Percentiles rank a stretch among this genome's conserved stretches.
Conservation (phyloP, 176 grass and related monocot species). For the Phragmites australis region DNA sequence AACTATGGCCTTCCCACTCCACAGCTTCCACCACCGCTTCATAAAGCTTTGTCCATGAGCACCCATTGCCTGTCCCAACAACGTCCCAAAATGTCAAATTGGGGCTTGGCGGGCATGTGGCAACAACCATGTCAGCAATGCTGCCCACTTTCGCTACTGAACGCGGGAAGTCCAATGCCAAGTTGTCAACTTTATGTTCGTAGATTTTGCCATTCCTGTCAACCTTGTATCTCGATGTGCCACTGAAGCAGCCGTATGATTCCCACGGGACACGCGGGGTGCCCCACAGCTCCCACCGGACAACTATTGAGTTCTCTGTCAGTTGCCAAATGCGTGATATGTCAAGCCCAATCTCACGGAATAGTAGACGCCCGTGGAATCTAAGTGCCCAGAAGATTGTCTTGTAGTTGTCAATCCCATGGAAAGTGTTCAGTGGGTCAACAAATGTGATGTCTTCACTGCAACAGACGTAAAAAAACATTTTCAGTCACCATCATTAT, state of each 20-base stretch:
- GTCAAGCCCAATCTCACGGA: slow-evolving; percentile 72
- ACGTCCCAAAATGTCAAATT: slow-evolving; percentile 64
- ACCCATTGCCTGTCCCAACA: slow-evolving; percentile 46
- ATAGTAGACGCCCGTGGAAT: slow-evolving; percentile 78
- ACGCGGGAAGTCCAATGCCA: slow-evolving; percentile 87
- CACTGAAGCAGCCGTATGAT: slow-evolving; percentile 80
- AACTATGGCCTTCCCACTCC: slow-evolving; percentile 39
- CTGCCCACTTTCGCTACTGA: slow-evolving; percentile 47
- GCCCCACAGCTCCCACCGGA: slow-evolving; percentile 86
- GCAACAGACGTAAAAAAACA: slow-evolving; percentile 39
- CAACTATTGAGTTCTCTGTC: slow-evolving; percentile 83
- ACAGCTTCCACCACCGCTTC: slow-evolving; percentile 67
- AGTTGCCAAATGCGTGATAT: slow-evolving; percentile 84
- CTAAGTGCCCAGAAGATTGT: slow-evolving; percentile 92
- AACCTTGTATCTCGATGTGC: slow-evolving; percentile 83
- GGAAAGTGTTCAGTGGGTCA: slow-evolving; percentile 82
- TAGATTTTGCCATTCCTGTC: slow-evolving; percentile 95
- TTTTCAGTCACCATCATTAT: slow-evolving; percentile 7
- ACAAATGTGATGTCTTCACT: slow-evolving; percentile 92
- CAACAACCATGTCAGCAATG: slow-evolving; percentile 69
- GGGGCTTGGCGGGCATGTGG: slow-evolving; percentile 65
- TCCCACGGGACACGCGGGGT: slow-evolving; percentile 89
- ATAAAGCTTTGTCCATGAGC: slow-evolving; percentile 90
- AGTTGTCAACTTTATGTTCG: slow-evolving; percentile 96
- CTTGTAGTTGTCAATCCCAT: slow-evolving; percentile 90